phyloP scores from a whole-genome alignment of 345 rosid species.

The Camelina neglecta region DNA sequence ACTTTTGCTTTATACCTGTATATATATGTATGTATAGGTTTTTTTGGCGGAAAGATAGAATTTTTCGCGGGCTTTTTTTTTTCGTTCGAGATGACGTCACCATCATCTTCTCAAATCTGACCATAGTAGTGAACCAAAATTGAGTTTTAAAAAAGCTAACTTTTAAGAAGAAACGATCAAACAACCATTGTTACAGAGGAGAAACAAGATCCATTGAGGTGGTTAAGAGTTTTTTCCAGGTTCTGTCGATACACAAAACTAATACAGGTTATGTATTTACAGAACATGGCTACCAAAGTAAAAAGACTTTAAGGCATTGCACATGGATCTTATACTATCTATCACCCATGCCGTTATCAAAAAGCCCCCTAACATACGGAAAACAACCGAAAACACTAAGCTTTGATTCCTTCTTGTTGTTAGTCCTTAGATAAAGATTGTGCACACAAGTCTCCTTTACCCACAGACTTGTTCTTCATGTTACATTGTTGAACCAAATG shows the following conservation, averaged over 20 bases:
- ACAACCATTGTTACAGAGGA: neutral
- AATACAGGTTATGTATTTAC: slow-evolving; percentile 29
- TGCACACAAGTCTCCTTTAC: slow-evolving; percentile 8
- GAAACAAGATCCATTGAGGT: neutral
- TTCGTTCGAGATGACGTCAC: slow-evolving; percentile 29
- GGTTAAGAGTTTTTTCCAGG: slow-evolving; percentile 4
- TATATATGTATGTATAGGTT: neutral
- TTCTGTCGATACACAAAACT: slow-evolving; percentile 21
- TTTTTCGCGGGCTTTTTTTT: slow-evolving; percentile 34
- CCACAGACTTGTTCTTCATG: slow-evolving; percentile 24
- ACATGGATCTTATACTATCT: slow-evolving; percentile 17
- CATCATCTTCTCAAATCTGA: neutral
- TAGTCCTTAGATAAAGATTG: slow-evolving; percentile 22
- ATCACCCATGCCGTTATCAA: slow-evolving; percentile 15
- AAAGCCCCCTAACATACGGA: neutral
- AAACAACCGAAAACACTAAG: neutral
- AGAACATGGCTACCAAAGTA: slow-evolving; percentile 6
- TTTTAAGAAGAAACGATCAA: neutral
- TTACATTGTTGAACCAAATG: slow-evolving; percentile 31
- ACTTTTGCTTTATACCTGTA: neutral
- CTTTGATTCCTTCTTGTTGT: neutral
- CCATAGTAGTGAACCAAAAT: neutral
- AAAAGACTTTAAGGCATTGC: neutral
- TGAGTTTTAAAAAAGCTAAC: neutral
- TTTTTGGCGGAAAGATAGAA: slow-evolving; percentile 37